Base-by-base conservation (phyloP, 2,329 filamentous ascomycete species). In the Ambrosiella xylebori region DNA sequence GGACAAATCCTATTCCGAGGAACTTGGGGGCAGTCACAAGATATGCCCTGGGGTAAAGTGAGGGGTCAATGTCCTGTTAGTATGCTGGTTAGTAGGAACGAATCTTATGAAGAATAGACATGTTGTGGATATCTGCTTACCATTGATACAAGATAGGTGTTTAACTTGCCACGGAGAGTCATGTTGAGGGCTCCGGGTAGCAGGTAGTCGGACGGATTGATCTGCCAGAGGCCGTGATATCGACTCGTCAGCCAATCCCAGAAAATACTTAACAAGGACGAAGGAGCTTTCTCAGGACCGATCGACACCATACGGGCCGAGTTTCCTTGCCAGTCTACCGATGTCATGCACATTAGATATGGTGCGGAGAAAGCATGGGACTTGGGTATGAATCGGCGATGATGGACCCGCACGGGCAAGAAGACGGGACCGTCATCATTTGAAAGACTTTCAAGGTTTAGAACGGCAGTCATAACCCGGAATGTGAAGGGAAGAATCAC, bases 1-100 rank as follows among this genome's bases (percentile, higher is more conserved):
- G 84, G 63, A 88, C 89, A 69, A 86, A 88, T 19, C 79, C 78
- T 65, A 85, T 86, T 2, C 82, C 81, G 5, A 86, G 66, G 61
- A 88, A 84, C 37, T 76, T 76, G 4, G 85, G 79, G 2, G 84
- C 82, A 1, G 86, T 89, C 19, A 87, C 73, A 3, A 90, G 71
- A 63, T 88, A 88, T 0, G 81, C 84, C 64, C 82, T 74, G 9
- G 81, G 78, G 69, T 85, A 89, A 51, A 74, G 70, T 1, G 72
- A 65, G 54, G 79, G 77, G 59, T 81, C 72, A n/a, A 80, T 71
- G 11, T 74, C 73, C 78, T 88, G 64, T 61, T 57, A 63, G 27
- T 39, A 1, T 11, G 54, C n/a, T 38, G 44, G 52, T 59, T 45
- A 52, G 51, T 40, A 17, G 11, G 3, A n/a, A 41, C 11, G 5